A percentile compares a stretch with the other conserved stretches of the same genome.
phyloP scores from a whole-genome alignment of 768 basidiomycete species.

The Royoungia palumana region DNA sequence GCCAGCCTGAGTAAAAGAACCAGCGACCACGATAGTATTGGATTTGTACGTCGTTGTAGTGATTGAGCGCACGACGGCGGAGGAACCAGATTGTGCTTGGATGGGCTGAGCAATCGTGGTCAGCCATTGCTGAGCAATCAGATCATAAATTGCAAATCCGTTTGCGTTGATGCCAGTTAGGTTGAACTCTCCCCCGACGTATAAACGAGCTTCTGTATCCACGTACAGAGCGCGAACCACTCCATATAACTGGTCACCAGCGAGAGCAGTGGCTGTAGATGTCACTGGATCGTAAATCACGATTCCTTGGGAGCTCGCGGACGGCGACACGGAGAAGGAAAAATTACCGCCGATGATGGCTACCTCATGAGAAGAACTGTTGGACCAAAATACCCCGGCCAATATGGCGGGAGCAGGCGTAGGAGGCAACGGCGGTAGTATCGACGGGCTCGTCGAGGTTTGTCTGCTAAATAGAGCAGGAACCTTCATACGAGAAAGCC shows the following conservation, averaged over 20 bases:
- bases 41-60: slow-evolving; percentile 56
- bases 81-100: slow-evolving; percentile 48
- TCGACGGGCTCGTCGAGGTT: slow-evolving; percentile 39
- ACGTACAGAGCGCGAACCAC: slow-evolving; percentile 76
- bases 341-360: slow-evolving; percentile 92
- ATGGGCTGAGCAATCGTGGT: slow-evolving; percentile 56
- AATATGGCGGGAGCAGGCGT: slow-evolving; percentile 77
- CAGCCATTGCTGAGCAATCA: slow-evolving; percentile 61
- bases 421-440: slow-evolving; percentile 54
- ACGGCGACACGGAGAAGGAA: slow-evolving; percentile 47
- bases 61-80: slow-evolving; percentile 70
- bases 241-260: slow-evolving; percentile 65
- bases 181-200: slow-evolving; percentile 83
- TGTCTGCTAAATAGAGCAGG: slow-evolving; percentile 49
- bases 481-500: slow-evolving; percentile 49
- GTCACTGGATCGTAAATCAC: slow-evolving; percentile 66
- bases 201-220: slow-evolving; percentile 56
- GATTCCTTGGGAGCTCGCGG: slow-evolving; percentile 48
- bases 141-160: slow-evolving; percentile 80
- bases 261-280: slow-evolving; percentile 48
- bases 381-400: slow-evolving; percentile 88
- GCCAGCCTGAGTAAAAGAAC: slow-evolving; percentile 82
- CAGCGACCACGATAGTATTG: slow-evolving; percentile 74
- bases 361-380: slow-evolving; percentile 60
- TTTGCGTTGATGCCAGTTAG: slow-evolving; percentile 53